Percentiles rank a stretch among this genome's conserved stretches.
Evolutionary conservation across 805 yeast genomes (phyloP).

Genomic region (Yamadazyma tumulicola): DNA sequence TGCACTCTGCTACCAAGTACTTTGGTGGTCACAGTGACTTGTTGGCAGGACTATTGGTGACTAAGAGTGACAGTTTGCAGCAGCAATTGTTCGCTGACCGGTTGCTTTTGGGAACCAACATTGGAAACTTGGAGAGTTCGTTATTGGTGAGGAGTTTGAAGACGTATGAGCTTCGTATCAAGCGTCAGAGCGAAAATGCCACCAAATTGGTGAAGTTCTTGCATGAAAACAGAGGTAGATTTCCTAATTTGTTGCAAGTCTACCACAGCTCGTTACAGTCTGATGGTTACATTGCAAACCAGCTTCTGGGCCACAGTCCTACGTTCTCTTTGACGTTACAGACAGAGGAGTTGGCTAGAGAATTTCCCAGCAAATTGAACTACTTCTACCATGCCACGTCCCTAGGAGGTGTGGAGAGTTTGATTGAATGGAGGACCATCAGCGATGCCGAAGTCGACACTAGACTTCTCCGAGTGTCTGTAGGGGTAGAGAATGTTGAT

Average conservation of each 20-base stretch:
- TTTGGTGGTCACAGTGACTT: conserved; percentile 96
- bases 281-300: conserved; percentile 63
- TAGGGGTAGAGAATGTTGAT: conserved; percentile 74
- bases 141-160: conserved; percentile 75
- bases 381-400: conserved; percentile 81
- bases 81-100: conserved; percentile 58
- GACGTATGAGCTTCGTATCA: conserved; percentile 71
- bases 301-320: conserved; percentile 60
- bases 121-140: conserved; percentile 74
- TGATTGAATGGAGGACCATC: conserved; percentile 87
- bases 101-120: conserved; percentile 69
- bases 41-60: conserved; percentile 74
- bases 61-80: conserved; percentile 51
- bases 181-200: conserved; percentile 62
- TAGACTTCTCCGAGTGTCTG: conserved; percentile 66
- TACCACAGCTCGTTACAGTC: conserved; percentile 76
- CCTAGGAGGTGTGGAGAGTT: conserved; percentile 86
- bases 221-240: conserved; percentile 43
- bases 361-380: conserved; percentile 60
- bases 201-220: conserved; percentile 58
- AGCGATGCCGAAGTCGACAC: conserved; percentile 51
- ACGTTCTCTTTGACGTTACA: conserved; percentile 65
- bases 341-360: conserved; percentile 52
- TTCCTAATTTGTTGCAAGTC: conserved; percentile 47
- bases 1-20: conserved; percentile 92